A percentile compares a stretch with the other conserved stretches of the same genome.
Evolutionary conservation across 1,139 yeast genomes (phyloP).

Genomic region (Yamadazyma dendronema): DNA sequence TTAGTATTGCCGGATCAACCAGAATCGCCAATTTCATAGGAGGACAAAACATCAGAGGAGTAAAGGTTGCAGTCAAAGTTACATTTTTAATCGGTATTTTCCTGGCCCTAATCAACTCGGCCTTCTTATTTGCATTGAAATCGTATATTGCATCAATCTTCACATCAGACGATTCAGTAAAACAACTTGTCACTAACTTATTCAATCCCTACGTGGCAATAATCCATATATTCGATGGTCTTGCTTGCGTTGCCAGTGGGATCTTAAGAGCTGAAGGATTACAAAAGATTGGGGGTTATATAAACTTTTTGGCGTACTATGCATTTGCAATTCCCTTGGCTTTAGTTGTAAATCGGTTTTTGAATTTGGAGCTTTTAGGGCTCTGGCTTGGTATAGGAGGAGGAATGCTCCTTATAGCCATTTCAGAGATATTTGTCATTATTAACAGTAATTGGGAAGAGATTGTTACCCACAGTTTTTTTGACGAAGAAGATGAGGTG

Average conservation of each 20-base stretch:
- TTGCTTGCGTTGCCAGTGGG: slow-evolving; percentile 84
- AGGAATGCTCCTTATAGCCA: slow-evolving; percentile 71
- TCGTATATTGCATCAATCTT: slow-evolving; percentile 61
- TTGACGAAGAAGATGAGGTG: slow-evolving; percentile 23
- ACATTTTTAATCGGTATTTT: slow-evolving; percentile 60
- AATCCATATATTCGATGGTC: slow-evolving; percentile 74
- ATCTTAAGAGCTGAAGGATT: slow-evolving; percentile 83
- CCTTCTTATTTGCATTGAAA: slow-evolving; percentile 51
- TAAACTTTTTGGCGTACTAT: slow-evolving; percentile 76
- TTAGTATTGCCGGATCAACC: slow-evolving; percentile 83
- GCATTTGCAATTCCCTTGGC: slow-evolving; percentile 63
- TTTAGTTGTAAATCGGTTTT: slow-evolving; percentile 55
- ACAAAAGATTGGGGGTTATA: slow-evolving; percentile 78
- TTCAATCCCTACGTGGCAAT: slow-evolving; percentile 69
- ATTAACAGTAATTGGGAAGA: slow-evolving; percentile 43
- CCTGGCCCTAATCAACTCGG: slow-evolving; percentile 58
- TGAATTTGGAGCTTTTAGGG: slow-evolving; percentile 58
- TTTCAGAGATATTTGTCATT: slow-evolving; percentile 49
- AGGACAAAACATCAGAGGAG: slow-evolving; percentile 61
- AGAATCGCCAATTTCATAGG: slow-evolving; percentile 88
- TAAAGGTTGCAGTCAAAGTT: slow-evolving; percentile 62
- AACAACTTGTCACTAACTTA: slow-evolving; percentile 43
- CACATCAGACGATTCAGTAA: slow-evolving; percentile 68
- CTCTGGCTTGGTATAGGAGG: slow-evolving; percentile 87
- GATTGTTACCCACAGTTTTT: slow-evolving; percentile 18